Base-by-base conservation (phyloP, 805 yeast species). In the Metschnikowia continentalis region DNA sequence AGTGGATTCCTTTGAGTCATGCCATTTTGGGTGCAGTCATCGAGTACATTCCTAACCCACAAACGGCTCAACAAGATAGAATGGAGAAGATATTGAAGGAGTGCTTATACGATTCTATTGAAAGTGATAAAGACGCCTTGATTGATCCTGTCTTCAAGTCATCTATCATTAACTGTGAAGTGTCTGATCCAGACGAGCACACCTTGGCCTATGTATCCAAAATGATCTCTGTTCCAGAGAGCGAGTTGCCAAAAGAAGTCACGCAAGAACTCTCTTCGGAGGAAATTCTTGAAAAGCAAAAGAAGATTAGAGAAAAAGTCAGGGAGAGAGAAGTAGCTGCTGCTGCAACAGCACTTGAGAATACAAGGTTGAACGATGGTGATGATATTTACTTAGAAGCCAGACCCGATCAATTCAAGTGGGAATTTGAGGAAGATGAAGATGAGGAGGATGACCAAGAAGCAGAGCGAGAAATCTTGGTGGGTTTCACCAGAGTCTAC, bases 1-100 rank as follows among this genome's bases (percentile, higher is more conserved):
- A 92, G 63, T 94, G 99, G 97, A 72, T 94, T 20, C 98, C 99
- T 0, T 81, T 94, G 4, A 86, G 97, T 22, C 84, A 88, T 36
- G 88, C 98, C 0, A 79, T 92, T 7, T 70, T 94, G 30, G 76
- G 94, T 8, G 83, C 96, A 1, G 96, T 92, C 4, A 84, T 91
- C 32, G 94, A 90, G 52, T 81, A 82, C 54, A 67, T 94, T 44
- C 97, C 97, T 0, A 86, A 95, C 6, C 99, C 99, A 1, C 60
- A 77, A 5, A 72, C 64, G 1, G 88, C 97, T 0, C 99, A 94
- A 66, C 69, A 68, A 20, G 80, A 77, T 33, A 79, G 97, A 56
- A 79, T 89, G 54, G 86, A 84, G 10, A 79, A 79, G 13, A 77
- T 91, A 33, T 67, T 94, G 42, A 58, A 62, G 32, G 77, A 73